phyloP scores from a whole-genome alignment of 2,329 filamentous ascomycete genomes.

The Epichloe brachyelytri region DNA sequence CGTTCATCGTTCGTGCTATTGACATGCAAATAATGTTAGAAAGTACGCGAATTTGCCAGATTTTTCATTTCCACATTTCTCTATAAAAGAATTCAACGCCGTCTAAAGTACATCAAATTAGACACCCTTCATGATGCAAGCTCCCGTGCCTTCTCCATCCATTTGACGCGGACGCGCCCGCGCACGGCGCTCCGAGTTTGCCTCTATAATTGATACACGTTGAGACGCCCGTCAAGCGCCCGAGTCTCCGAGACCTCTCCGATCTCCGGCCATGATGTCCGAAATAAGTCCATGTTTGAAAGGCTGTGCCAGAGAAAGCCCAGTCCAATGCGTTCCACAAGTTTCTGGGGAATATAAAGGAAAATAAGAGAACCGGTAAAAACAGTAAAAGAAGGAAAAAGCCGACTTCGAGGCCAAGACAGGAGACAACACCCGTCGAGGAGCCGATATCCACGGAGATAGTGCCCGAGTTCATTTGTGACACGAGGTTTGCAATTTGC shows the following conservation, averaged over 20 bases:
- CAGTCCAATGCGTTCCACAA: conserved; percentile 9
- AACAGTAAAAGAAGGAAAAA: neutral
- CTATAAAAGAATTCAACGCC: conserved; percentile 20
- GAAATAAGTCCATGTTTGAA: neutral
- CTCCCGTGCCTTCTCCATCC: conserved; percentile 15
- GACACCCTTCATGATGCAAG: conserved; percentile 22
- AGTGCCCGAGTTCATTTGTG: neutral
- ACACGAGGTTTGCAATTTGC: neutral
- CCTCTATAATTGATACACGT: conserved; percentile 25
- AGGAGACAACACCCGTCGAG: neutral
- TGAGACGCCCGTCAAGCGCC: conserved; percentile 8
- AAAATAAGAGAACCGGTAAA: neutral
- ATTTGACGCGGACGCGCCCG: conserved; percentile 12
- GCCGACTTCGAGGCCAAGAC: neutral
- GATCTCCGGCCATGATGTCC: neutral
- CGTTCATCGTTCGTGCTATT: no score
- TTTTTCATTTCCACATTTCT: conserved; percentile 26
- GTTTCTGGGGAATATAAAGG: conserved; percentile 9
- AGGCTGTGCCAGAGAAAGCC: conserved; percentile 7
- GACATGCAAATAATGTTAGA: no score
- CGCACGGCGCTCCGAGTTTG: conserved; percentile 22
- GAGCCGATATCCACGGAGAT: no score
- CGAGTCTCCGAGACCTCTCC: conserved; percentile 1
- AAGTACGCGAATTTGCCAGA: neutral
- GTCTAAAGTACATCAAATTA: conserved; percentile 30